Base-by-base conservation (phyloP, 129 eudicot species). In the Scalesia atractyloides region DNA sequence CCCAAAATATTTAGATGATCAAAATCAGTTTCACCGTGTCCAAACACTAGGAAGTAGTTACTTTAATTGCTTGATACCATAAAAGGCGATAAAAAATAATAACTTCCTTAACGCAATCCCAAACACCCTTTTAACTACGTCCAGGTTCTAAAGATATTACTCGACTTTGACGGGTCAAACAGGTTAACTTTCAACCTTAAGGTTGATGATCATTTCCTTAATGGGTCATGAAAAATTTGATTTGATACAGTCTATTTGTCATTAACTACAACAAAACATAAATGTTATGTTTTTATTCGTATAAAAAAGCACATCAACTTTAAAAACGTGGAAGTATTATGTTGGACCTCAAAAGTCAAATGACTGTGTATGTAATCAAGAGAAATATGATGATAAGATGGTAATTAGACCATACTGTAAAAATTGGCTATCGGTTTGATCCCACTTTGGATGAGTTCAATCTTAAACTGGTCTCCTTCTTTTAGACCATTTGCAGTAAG, bases 301-400 rank as follows among this genome's bases (percentile, higher is more conserved):
- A 58, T 24, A 18, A 58, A 46, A 20, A 66, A 66, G 20, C 57
- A 66, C 8, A 66, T 14, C 14, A 46, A 26, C 1, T 59, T 59
- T 61, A 18, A 13, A 61, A 15, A 8, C 12, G 12, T 47, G 60
- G 22, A 24, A 22, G 72, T 20, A 24, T 13, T 26, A 68, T 48
- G 72, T 68, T 48, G 48, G 72, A 48, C 46, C n/a, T 68, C 64
- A 57, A 68, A 68, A 48, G 43, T 68, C 22, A 48, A 67, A 48
- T 24, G 20, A 4, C 12, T 4, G 20, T 15, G 7, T 14, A 16
- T 3, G 59, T 24, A 49, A 66, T 12, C 13, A 6, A 13, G 9
- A 66, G 57, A 66, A 24, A 5, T 19, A 13, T 44, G 37, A 46
- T 19, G 71, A 66, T 20, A 66, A 41, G n/a, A n/a, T n/a, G n/a